Evolutionary conservation across 2,329 filamentous ascomycete genomes (phyloP).

Genomic region (Zymoseptoria pseudotritici): DNA sequence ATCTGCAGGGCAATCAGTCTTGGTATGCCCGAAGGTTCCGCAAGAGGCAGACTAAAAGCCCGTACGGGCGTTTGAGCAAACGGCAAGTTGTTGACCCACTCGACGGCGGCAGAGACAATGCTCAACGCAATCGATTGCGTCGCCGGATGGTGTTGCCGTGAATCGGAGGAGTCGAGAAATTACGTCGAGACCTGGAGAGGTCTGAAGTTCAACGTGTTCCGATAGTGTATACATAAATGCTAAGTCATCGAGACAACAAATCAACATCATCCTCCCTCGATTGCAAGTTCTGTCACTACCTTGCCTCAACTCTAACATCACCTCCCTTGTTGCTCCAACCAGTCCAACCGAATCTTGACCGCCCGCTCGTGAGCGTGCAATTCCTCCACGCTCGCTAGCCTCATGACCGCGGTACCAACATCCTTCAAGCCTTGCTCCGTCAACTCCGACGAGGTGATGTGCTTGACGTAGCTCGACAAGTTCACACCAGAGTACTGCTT

Average conservation of each 20-base stretch:
- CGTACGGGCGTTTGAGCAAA: not conserved
- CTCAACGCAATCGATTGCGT: too few species aligned
- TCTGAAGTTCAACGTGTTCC: not conserved
- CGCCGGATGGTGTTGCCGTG: too few species aligned
- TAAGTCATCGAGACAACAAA: not conserved
- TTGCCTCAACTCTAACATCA: not conserved
- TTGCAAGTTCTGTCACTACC: not conserved
- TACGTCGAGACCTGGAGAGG: not conserved
- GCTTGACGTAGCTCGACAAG: constrained; percentile 90
- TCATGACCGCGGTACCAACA: constrained; percentile 86
- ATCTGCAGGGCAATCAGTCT: not conserved
- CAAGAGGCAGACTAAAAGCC: not conserved
- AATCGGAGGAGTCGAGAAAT: not conserved
- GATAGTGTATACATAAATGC: not conserved
- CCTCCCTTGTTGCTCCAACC: constrained; percentile 9
- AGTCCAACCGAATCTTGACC: constrained; percentile 55
- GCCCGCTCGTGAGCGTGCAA: constrained; percentile 83
- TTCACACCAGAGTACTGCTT: constrained; percentile 99
- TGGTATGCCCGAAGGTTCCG: not conserved
- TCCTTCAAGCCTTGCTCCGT: constrained; percentile 78
- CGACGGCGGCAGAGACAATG: too few species aligned
- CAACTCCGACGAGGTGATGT: constrained; percentile 91
- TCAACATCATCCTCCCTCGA: not conserved
- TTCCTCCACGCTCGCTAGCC: constrained; percentile 87
- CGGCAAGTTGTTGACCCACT: too few species aligned